A percentile compares a stretch with the other conserved stretches of the same genome.
Evolutionary conservation across 495 filamentous ascomycete genomes (phyloP).

Genomic region (Trichoderma orchidacearum): DNA sequence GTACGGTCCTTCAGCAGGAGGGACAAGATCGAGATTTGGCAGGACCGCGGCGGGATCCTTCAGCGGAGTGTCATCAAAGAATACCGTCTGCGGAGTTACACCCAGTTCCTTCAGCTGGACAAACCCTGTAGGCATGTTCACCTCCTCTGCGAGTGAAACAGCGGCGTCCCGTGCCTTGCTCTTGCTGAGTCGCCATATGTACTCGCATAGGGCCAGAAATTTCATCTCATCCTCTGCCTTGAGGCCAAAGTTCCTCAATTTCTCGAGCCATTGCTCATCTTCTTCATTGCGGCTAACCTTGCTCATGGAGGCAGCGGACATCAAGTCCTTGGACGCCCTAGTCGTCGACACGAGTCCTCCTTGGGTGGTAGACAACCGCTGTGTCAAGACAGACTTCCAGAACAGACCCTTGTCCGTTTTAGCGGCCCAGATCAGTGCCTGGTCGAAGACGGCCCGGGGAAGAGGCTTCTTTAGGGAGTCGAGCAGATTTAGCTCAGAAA

Average conservation of each 20-base stretch:
- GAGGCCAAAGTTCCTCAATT: constrained; percentile 76
- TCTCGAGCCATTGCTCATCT: constrained; percentile 86
- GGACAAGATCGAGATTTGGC: constrained; percentile 6
- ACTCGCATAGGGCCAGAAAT: constrained; percentile 71
- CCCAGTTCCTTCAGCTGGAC: constrained; percentile 55
- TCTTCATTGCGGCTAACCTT: constrained; percentile 70
- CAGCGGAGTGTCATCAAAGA: constrained; percentile 62
- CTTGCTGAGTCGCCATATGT: constrained; percentile 74
- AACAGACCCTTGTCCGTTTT: constrained; percentile 70
- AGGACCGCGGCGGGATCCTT: constrained; percentile 7
- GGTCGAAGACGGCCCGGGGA: constrained; percentile 66
- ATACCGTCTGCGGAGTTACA: constrained; percentile 73
- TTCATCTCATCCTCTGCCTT: constrained; percentile 78
- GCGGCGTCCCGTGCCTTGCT: constrained; percentile 45
- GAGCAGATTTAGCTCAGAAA: constrained; percentile 61
- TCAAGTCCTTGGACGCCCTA: constrained; percentile 13
- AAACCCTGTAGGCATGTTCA: constrained; percentile 44
- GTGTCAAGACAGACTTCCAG: constrained; percentile 62
- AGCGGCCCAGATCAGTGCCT: constrained; percentile 73
- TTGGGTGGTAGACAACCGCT: constrained; percentile 35
- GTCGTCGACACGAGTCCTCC: constrained; percentile 23
- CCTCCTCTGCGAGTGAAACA: constrained; percentile 9
- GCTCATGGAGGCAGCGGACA: constrained; percentile 18
- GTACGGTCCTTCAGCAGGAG: constrained; percentile 36
- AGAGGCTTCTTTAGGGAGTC: constrained; percentile 76